A percentile compares a stretch with the other conserved stretches of the same genome.
Conservation (phyloP, 164 flowering plant genomes). For the Magnolia officinalis region DNA sequence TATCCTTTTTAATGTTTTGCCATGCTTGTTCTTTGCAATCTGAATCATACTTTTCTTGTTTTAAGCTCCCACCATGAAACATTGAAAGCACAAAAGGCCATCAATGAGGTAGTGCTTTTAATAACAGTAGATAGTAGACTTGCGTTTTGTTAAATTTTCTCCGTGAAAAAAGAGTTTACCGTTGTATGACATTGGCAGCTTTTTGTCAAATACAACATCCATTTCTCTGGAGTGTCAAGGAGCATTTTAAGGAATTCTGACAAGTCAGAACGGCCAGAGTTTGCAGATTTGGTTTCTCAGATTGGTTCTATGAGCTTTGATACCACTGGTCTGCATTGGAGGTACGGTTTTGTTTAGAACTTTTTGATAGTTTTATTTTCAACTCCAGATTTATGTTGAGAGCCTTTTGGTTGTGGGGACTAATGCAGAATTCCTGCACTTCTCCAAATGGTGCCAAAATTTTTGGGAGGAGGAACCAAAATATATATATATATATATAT, state of each 20-base stretch:
- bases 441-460: not conserved
- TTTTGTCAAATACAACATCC: constrained; percentile 91
- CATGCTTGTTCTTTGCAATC: not conserved
- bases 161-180: not conserved
- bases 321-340: constrained; percentile 81
- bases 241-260: constrained; percentile 48
- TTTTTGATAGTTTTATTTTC: not conserved
- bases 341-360: constrained; percentile 40
- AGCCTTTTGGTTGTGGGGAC: not conserved
- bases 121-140: not conserved
- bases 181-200: constrained; percentile 44
- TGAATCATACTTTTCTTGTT: constrained; percentile 13
- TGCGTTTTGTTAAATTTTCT: not conserved
- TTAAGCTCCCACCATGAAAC: constrained; percentile 95
- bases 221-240: constrained; percentile 78
- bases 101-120: constrained; percentile 65
- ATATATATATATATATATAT: too few relatives aligned
- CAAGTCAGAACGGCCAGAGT: constrained; percentile 45
- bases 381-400: not conserved
- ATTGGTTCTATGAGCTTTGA: constrained; percentile 84
- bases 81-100: constrained; percentile 89
- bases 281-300: constrained; percentile 71
- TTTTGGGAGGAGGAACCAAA: not conserved
- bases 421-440: not conserved
- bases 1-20: not conserved